These are phyloP conservation scores for Pyrenophora seminiperda DNA, from an alignment of 2,329 filamentous ascomycete genomes.

Conservation along the genomic window DNA sequence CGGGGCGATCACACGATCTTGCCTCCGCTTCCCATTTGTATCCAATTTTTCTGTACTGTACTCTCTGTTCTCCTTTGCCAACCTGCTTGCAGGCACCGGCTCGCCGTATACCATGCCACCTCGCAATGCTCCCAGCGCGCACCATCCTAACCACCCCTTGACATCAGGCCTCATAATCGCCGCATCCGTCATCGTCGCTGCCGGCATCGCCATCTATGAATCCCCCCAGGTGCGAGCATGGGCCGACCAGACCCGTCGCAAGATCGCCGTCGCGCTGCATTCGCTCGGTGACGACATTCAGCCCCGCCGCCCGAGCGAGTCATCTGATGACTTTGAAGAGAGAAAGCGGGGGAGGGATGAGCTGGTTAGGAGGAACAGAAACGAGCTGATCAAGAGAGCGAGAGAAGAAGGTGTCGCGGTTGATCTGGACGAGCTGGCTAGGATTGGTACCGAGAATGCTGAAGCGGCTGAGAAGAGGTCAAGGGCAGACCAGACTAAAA, in stretches of 20 bases:
- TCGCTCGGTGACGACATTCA: constrained; percentile 65
- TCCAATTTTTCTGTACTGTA: not conserved
- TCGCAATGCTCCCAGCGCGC: constrained; percentile 12
- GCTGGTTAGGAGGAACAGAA: constrained; percentile 40
- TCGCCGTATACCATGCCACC: constrained; percentile 20
- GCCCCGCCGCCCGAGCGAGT: constrained; percentile 44
- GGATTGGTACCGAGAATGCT: constrained; percentile 38
- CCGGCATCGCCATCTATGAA: constrained; percentile 67
- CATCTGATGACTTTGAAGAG: constrained; percentile 40
- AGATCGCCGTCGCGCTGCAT: constrained; percentile 64
- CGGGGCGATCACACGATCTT: constrained; percentile 4
- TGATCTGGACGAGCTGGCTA: constrained; percentile 48
- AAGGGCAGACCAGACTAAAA: constrained; percentile 30
- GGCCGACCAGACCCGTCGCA: constrained; percentile 65
- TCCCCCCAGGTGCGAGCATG: constrained; percentile 67
- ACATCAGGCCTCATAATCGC: constrained; percentile 65
- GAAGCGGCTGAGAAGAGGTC: constrained; percentile 26
- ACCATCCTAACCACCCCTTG: constrained; percentile 36
- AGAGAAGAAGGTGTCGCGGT: constrained; percentile 50
- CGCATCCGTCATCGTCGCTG: constrained; percentile 65
- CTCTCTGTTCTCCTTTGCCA: constrained; percentile 24
- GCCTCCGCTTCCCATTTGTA: not conserved
- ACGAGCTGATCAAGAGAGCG: constrained; percentile 44
- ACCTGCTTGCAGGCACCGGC: constrained; percentile 42
- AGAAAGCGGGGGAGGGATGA: constrained; percentile 41